A percentile compares a stretch with the other conserved stretches of the same genome.
phyloP scores from a whole-genome alignment of 2,329 filamentous ascomycete genomes.

The Fusarium dimerum region DNA sequence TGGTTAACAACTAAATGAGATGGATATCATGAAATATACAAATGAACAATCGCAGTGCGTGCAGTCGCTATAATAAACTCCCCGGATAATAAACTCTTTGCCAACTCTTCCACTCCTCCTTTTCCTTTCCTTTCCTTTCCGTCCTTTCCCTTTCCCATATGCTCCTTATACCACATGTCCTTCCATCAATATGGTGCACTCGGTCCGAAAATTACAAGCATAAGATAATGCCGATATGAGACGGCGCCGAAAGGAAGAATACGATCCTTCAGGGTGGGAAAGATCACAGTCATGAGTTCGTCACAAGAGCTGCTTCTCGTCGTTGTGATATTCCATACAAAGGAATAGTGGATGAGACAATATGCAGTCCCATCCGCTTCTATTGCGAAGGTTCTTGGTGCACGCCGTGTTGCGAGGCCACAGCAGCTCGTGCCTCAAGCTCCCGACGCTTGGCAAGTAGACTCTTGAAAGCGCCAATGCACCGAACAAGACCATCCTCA shows the following conservation, averaged over 20 bases:
- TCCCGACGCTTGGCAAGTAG: conserved; percentile 71
- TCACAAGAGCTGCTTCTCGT: neutral
- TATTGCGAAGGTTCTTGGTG: neutral
- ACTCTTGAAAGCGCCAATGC: conserved; percentile 90
- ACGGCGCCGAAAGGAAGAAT: neutral
- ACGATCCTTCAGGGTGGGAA: neutral
- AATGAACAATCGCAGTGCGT: conserved; percentile 21
- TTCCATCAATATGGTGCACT: too few species aligned
- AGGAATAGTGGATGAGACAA: too few species aligned
- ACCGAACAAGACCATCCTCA: conserved; percentile 81
- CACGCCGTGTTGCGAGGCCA: conserved; percentile 13
- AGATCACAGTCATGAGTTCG: neutral
- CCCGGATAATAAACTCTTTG: conserved; percentile 9
- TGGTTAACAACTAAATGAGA: conserved; percentile 8
- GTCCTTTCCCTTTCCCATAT: neutral
- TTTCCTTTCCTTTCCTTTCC: neutral
- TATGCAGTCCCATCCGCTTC: neutral
- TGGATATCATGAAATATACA: conserved; percentile 23
- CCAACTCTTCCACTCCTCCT: conserved; percentile 10
- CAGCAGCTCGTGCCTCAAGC: conserved; percentile 51
- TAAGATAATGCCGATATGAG: neutral
- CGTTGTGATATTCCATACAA: too few species aligned
- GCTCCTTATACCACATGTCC: too few species aligned
- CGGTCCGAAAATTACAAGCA: neutral
- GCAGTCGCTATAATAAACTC: conserved; percentile 13